Conservation (phyloP, 306 rosid genomes). For the Cucurbita argyrosperma region DNA sequence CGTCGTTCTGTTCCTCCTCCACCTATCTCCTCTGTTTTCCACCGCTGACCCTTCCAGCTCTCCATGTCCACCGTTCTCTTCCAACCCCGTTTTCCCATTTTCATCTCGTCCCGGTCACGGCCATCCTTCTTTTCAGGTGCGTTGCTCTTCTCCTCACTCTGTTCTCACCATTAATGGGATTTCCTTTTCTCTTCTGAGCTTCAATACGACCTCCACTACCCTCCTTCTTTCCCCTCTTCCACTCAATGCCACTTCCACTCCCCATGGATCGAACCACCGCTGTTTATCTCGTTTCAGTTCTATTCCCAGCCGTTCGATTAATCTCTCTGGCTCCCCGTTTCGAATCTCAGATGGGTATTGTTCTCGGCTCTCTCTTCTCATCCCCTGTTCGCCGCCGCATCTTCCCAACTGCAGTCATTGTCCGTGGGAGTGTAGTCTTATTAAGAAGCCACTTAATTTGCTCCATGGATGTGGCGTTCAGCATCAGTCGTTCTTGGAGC, state of each 20-base stretch:
- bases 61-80: slow-evolving; percentile 49
- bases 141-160: slow-evolving; percentile 42
- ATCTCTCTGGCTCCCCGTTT: slow-evolving; percentile 54
- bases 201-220: slow-evolving; percentile 45
- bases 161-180: slow-evolving; percentile 42
- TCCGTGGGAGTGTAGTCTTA: slow-evolving; percentile 62
- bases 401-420: slow-evolving; percentile 55
- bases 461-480: slow-evolving; percentile 35
- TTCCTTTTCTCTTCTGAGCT: slow-evolving; percentile 45
- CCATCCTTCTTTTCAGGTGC: slow-evolving; percentile 74
- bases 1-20: slow-evolving; percentile 5
- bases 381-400: slow-evolving; percentile 41
- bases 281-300: slow-evolving; percentile 25
- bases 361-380: slow-evolving; percentile 43
- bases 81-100: slow-evolving; percentile 51
- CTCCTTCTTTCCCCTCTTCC: slow-evolving; percentile 37
- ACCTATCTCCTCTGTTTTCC: not conserved
- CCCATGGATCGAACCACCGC: not conserved
- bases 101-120: slow-evolving; percentile 63
- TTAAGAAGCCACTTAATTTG: slow-evolving; percentile 36
- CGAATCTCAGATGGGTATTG: slow-evolving; percentile 44
- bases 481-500: slow-evolving; percentile 22
- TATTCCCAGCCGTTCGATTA: slow-evolving; percentile 37
- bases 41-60: slow-evolving; percentile 1
- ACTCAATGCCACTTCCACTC: not conserved